Percentiles rank a stretch among this genome's conserved stretches.
Evolutionary conservation across 2,329 filamentous ascomycete species (phyloP).

Genomic region (Lachnellula occidentalis): DNA sequence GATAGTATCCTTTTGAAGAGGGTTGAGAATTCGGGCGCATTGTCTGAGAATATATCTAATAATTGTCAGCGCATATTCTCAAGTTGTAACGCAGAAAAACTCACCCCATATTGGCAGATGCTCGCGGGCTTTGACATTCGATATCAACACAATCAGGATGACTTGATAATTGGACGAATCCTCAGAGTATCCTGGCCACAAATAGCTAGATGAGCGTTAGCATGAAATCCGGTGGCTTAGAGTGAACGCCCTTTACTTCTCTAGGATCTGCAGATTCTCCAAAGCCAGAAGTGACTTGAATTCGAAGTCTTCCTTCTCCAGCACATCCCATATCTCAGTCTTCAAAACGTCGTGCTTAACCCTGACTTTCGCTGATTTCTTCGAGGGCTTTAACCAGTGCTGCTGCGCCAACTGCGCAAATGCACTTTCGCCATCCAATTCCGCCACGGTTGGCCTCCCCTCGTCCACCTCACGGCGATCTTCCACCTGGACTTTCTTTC

Average conservation of each 20-base stretch:
- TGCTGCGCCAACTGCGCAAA: conserved; percentile 76
- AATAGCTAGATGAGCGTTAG: conserved; percentile 55
- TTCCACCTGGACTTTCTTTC: conserved; percentile 25
- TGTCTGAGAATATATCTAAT: conserved; percentile 67
- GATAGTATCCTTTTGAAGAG: conserved; percentile 88
- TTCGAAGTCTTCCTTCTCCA: conserved; percentile 76
- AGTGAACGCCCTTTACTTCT: conserved; percentile 53
- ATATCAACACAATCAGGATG: conserved; percentile 76
- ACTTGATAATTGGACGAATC: conserved; percentile 90
- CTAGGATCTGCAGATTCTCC: conserved; percentile 85
- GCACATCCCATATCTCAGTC: conserved; percentile 78
- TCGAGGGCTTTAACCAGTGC: conserved; percentile 71
- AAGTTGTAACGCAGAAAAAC: conserved; percentile 23
- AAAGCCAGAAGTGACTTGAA: conserved; percentile 73
- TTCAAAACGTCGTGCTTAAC: conserved; percentile 79
- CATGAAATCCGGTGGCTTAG: background rate
- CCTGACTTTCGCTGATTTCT: conserved; percentile 58
- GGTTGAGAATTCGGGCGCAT: conserved; percentile 75
- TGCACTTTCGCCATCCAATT: conserved; percentile 63
- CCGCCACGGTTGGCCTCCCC: conserved; percentile 59
- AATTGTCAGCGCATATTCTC: conserved; percentile 9
- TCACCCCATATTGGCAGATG: conserved; percentile 81
- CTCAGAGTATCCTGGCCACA: conserved; percentile 90
- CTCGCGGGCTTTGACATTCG: conserved; percentile 84
- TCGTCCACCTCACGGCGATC: conserved; percentile 34